Evolutionary conservation across 1,284 basidiomycete genomes (phyloP).

Genomic region (Takashimella tepidaria): DNA sequence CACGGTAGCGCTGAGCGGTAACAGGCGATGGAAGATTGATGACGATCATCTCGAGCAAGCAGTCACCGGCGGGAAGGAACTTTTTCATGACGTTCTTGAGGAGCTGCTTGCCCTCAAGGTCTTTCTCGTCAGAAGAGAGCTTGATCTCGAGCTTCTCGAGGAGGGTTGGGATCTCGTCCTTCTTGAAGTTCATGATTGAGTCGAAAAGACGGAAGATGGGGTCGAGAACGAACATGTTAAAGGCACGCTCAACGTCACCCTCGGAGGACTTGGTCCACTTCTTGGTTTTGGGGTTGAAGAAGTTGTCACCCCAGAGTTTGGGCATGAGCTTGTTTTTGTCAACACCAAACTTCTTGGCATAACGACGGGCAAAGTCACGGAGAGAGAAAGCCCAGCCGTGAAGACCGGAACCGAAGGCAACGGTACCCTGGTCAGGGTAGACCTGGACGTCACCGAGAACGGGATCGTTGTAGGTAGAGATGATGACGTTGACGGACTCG

Average conservation of each 20-base stretch:
- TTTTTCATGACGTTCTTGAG: constrained; percentile 99
- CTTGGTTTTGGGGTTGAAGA: constrained; percentile 94
- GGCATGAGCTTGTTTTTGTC: constrained; percentile 98
- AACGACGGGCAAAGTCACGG: constrained; percentile 91
- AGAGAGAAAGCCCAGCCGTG: constrained; percentile 99
- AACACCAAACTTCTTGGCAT: constrained; percentile 99
- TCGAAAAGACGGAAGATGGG: constrained; percentile 99
- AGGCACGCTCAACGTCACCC: constrained; percentile 86
- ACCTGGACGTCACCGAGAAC: constrained; percentile 98
- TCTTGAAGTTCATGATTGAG: constrained; percentile 99
- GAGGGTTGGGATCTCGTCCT: constrained; percentile 77
- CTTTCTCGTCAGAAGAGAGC: constrained; percentile 83
- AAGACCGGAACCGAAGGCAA: constrained; percentile 98
- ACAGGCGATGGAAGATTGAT: constrained; percentile 96
- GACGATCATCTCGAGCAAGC: constrained; percentile 99
- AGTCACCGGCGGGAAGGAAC: constrained; percentile 98
- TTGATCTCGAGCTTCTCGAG: constrained; percentile 97
- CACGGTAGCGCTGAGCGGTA: constrained; percentile 97
- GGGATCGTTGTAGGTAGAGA: constrained; percentile 93
- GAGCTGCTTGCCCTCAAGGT: constrained; percentile 92
- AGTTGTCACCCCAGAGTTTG: constrained; percentile 99
- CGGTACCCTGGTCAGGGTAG: constrained; percentile 97
- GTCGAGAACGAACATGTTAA: constrained; percentile 96
- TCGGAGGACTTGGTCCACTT: constrained; percentile 91
- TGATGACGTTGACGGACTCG: constrained; percentile 97